These are phyloP conservation scores for Xylaria intraflava DNA, from an alignment of 495 filamentous ascomycete species.

Conservation along the genomic window DNA sequence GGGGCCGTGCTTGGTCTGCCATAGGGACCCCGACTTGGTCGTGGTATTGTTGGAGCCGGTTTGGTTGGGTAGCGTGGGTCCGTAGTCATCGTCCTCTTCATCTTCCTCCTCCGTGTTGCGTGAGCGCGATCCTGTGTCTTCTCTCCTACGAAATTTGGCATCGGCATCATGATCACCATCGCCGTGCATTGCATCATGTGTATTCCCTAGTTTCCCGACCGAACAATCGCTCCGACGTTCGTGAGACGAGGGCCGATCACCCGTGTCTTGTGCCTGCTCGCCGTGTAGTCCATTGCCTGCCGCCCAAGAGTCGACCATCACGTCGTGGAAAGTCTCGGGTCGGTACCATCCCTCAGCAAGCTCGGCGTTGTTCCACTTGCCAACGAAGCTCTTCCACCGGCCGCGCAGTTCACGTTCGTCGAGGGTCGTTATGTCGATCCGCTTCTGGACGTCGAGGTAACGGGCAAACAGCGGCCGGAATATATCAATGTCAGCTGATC, in stretches of 20 bases:
- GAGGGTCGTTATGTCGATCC: constrained; percentile 56
- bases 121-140: neutral
- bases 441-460: constrained; percentile 89
- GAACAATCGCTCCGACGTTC: neutral
- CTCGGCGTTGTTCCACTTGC: constrained; percentile 93
- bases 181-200: neutral
- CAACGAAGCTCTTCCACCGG: constrained; percentile 87
- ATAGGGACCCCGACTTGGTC: neutral
- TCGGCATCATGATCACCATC: neutral
- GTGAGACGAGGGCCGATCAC: constrained; percentile 1
- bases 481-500: constrained; percentile 50
- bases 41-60: neutral
- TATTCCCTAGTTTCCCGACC: neutral
- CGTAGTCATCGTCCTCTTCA: constrained; percentile 54
- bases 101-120: constrained; percentile 20
- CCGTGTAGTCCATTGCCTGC: neutral
- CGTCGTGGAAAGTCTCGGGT: constrained; percentile 53
- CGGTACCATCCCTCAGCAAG: constrained; percentile 94
- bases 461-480: constrained; percentile 71
- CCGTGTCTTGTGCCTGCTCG: constrained; percentile 7
- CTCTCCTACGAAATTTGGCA: neutral
- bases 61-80: constrained; percentile 56
- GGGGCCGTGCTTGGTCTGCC: constrained; percentile 49
- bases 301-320: constrained; percentile 22
- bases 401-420: constrained; percentile 65